These are phyloP conservation scores for Rachicladosporium sp. DNA, from an alignment of 2,329 filamentous ascomycete genomes.

Conservation along the genomic window DNA sequence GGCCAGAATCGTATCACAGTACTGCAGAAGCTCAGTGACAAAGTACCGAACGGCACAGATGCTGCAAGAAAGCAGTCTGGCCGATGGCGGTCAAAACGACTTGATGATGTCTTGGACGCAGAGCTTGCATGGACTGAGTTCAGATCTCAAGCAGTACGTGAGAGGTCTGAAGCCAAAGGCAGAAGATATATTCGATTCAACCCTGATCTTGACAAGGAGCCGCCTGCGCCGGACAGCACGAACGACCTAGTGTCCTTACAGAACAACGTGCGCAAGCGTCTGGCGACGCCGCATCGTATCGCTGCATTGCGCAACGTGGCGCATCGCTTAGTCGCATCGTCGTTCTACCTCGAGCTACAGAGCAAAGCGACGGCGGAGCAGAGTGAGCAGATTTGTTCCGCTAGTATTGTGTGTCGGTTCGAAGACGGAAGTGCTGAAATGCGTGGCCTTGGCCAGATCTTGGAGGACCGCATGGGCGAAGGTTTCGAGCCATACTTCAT, in stretches of 20 bases:
- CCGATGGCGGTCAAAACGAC: neutral
- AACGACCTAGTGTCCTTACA: constrained; percentile 21
- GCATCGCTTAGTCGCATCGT: constrained; percentile 24
- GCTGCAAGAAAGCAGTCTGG: neutral
- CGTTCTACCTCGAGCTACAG: constrained; percentile 25
- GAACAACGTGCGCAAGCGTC: constrained; percentile 19
- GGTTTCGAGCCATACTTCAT: constrained; percentile 25
- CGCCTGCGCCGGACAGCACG: constrained; percentile 24
- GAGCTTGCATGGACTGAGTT: constrained; percentile 26
- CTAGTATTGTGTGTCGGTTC: constrained; percentile 23
- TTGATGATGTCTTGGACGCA: constrained; percentile 16
- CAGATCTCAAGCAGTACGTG: constrained; percentile 3
- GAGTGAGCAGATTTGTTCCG: constrained; percentile 19
- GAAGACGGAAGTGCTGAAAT: constrained; percentile 21
- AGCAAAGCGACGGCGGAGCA: constrained; percentile 18
- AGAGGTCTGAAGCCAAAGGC: constrained; percentile 4
- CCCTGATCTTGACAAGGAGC: constrained; percentile 9
- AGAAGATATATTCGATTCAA: constrained; percentile 18
- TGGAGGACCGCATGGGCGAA: constrained; percentile 13
- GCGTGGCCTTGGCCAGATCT: constrained; percentile 18
- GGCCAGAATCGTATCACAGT: constrained; percentile 19
- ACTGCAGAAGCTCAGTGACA: neutral
- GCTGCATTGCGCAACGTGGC: constrained; percentile 19
- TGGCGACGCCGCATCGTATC: constrained; percentile 14
- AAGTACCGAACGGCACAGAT: neutral